phyloP scores from a whole-genome alignment of 208 protist genomes.

The Tritrichomonas musculus region DNA sequence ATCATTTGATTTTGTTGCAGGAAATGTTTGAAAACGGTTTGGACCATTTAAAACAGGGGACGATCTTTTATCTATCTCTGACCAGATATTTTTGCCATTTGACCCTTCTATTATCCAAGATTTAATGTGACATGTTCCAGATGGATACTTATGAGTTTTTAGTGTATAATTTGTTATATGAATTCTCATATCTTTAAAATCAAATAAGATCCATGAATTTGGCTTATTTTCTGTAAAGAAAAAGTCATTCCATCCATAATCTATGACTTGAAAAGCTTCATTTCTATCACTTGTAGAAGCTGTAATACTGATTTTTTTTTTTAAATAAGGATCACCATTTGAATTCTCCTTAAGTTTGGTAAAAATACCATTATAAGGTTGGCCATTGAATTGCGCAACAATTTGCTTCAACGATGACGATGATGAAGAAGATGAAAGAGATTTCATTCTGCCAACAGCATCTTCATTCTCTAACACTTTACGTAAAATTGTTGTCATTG shows the following conservation, averaged over 20 bases:
- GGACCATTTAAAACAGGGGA: background rate
- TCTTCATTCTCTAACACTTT: too few relatives aligned
- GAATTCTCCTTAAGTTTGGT: too few relatives aligned
- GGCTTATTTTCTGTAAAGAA: background rate
- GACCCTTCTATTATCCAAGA: background rate
- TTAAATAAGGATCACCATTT: too few relatives aligned
- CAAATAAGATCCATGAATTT: background rate
- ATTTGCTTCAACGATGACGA: too few relatives aligned
- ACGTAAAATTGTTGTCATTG: too few relatives aligned
- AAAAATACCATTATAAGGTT: too few relatives aligned
- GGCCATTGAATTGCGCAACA: too few relatives aligned
- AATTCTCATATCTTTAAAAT: background rate
- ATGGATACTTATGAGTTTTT: background rate
- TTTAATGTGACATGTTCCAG: background rate
- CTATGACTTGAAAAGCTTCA: too few relatives aligned
- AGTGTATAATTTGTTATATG: background rate
- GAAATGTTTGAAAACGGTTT: background rate
- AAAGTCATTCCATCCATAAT: background rate
- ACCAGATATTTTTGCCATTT: background rate
- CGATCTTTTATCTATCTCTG: background rate
- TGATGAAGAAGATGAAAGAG: too few relatives aligned
- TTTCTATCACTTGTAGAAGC: too few relatives aligned
- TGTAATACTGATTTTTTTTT: too few relatives aligned
- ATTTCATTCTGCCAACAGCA: too few relatives aligned
- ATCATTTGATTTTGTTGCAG: background rate